Evolutionary conservation across 192 early-diverging fungal genomes (phyloP), one percentile per base, ranked within the genome.

Genomic region (Pecoramyces ruminantium): DNA sequence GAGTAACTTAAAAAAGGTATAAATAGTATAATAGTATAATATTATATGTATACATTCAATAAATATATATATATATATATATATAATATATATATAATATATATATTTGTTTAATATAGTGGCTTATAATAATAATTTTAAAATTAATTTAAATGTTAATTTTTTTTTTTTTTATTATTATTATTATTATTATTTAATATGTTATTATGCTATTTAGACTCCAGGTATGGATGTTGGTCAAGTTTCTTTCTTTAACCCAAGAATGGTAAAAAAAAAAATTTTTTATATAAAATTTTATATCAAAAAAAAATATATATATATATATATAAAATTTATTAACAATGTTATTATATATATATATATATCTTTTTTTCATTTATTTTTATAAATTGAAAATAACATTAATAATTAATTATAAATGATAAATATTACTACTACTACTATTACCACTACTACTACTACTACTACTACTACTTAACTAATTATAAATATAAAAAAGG

Each of bases 151-250:
- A 21, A 3, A 51, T 4, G 21, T 21, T 14, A 14, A 21, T 14
- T 21, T 51, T 21, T 21, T 51, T 51, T 51, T 51, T 51, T 21
- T 51, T 4, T 51, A 51, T 51, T 13, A 51, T 14, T 15, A 39
- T 39, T 13, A 14, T 14, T 14, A 39, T 39, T 39, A 14, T 39
- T 15, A 14, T 14, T 14, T n/a, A n/a, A n/a, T n/a, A n/a, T n/a
- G n/a, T n/a, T n/a, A n/a, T n/a, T n/a, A n/a, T n/a, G 21, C 2
- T 21, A 51, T 96, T 80, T 98, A 98, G 85, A 94, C 93, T 16
- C 88, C 87, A 21, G 95, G 92, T 27, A 99, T 98, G 98, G 98
- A 95, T 38, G 93, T 93, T 4, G 98, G 98, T 16, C 96, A 98
- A 81, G 98, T 98, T 25, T 92, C 94, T 39, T 99, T 98, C 85